Evolutionary conservation across 257 asterid species (phyloP), one percentile per base, ranked within the genome.

Genomic region (Haberlea rhodopensis): DNA sequence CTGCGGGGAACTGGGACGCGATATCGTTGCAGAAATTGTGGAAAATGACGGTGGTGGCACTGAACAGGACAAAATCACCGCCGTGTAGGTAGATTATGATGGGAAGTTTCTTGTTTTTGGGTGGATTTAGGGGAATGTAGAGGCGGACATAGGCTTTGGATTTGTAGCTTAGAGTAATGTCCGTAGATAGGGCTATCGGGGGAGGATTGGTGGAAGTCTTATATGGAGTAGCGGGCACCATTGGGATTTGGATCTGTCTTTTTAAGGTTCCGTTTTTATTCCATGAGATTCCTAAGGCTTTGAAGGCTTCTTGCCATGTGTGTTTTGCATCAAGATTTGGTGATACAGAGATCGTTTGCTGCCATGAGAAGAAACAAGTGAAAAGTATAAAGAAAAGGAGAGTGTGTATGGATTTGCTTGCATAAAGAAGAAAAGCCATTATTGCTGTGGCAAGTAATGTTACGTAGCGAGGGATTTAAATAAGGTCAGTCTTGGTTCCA

Each of bases 51-150:
- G 78, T 76, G 66, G 76, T 53, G 54, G 76, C 68, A 26, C 79
- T 72, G 56, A 60, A 77, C 3, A 76, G 63, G 26, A 74, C 80
- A 45, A 75, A 79, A 20, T 77, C 84, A 31, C 84, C 84, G 18
- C 84, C 84, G 8, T 79, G 84, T 34, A 79, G 43, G 68, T 75
- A 75, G 69, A 79, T 34, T 3, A 79, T 57, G 27, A 75, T 63
- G 34, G 84, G 84, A 1, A 79, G 56, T 23, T 75, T 75, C 10
- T 16, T 15, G 57, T 20, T 13, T 8, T 48, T 62, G 23, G 70
- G 66, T 1, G 76, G 74, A 20, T 51, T 56, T 18, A 37, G 8
- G 6, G 73, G 78, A 16, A 49, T 34, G 68, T 77, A 77, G 71
- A 77, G 76, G 62, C 81, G 78, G 21, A 63, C 19, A 19, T 18